Conservation (phyloP, 768 basidiomycete genomes). For the Filobasidium wieringae region DNA sequence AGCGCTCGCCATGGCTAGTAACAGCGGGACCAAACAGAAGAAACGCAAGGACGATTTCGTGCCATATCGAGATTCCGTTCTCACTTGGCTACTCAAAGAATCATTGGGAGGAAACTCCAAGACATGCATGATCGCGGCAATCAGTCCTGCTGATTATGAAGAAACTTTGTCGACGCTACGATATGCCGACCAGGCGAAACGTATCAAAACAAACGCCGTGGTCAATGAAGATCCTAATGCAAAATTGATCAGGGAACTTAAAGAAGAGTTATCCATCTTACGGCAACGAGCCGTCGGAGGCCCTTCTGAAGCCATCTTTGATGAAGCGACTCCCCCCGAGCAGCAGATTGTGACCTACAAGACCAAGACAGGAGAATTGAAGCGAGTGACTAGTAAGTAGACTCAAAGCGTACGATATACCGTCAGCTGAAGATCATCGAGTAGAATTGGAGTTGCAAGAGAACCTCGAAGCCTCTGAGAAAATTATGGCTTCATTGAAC, state of each 20-base stretch:
- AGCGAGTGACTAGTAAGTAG: slow-evolving; percentile 64
- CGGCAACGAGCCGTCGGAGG: slow-evolving; percentile 22
- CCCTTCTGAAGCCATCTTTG: slow-evolving; percentile 56
- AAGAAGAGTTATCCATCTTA: slow-evolving; percentile 72
- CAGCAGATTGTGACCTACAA: slow-evolving; percentile 91
- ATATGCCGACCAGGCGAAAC: slow-evolving; percentile 96
- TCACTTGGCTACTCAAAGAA: slow-evolving; percentile 97
- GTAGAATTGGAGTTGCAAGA: slow-evolving; percentile 83
- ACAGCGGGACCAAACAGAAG: slow-evolving; percentile 54
- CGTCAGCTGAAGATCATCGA: background rate
- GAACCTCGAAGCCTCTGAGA: slow-evolving; percentile 63
- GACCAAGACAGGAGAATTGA: slow-evolving; percentile 82
- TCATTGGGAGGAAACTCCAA: slow-evolving; percentile 64
- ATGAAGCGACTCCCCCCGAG: slow-evolving; percentile 79
- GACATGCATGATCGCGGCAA: slow-evolving; percentile 99
- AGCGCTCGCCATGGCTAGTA: slow-evolving; percentile 57
- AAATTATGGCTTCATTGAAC: slow-evolving; percentile 82
- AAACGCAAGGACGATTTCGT: slow-evolving; percentile 83
- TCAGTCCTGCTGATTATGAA: slow-evolving; percentile 96
- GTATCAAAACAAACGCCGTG: slow-evolving; percentile 99
- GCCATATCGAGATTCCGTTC: slow-evolving; percentile 93
- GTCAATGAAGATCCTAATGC: slow-evolving; percentile 99
- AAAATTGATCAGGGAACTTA: slow-evolving; percentile 87
- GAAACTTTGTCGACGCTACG: slow-evolving; percentile 87
- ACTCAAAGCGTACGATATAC: background rate